phyloP scores from a whole-genome alignment of 495 filamentous ascomycete species.

The Recurvomyces mirabilis region DNA sequence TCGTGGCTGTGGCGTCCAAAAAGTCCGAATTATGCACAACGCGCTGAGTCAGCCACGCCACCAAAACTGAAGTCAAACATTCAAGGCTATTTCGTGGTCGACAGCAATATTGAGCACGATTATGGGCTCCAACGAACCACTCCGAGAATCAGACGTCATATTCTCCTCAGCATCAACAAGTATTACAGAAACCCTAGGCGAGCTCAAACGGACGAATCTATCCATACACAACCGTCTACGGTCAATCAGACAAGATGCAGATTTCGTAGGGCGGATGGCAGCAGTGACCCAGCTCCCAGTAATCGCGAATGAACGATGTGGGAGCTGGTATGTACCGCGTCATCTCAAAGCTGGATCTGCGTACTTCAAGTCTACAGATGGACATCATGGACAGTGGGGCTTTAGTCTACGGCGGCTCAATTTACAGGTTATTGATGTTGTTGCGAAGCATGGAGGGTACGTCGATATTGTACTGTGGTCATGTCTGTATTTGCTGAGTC shows the following conservation, averaged over 20 bases:
- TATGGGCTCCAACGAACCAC: too few species aligned
- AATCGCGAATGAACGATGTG: slow-evolving; percentile 88
- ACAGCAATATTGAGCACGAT: too few species aligned
- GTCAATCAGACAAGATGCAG: slow-evolving; percentile 33
- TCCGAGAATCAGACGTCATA: slow-evolving; percentile 27
- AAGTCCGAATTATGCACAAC: too few species aligned
- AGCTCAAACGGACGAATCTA: slow-evolving; percentile 61
- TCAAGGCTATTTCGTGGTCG: too few species aligned
- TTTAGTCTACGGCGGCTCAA: slow-evolving; percentile 81
- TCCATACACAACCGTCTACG: slow-evolving; percentile 67
- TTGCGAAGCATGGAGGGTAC: slow-evolving; percentile 54
- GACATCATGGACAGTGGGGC: slow-evolving; percentile 78
- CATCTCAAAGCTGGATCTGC: slow-evolving; percentile 53
- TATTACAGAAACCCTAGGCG: slow-evolving; percentile 33
- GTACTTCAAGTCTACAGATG: slow-evolving; percentile 98
- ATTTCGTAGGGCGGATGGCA: slow-evolving; percentile 26
- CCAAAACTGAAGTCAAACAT: too few species aligned
- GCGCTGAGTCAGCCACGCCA: too few species aligned
- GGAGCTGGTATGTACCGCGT: slow-evolving; percentile 86
- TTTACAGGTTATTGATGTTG: slow-evolving; percentile 57
- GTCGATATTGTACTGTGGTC: slow-evolving; percentile 8
- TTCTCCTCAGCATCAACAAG: slow-evolving; percentile 22
- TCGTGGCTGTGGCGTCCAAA: too few species aligned
- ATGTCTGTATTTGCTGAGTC: background rate
- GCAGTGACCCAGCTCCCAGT: slow-evolving; percentile 51